A percentile compares a stretch with the other conserved stretches of the same genome.
Conservation (phyloP, 1,284 basidiomycete species). For the Ganoderma sinense region DNA sequence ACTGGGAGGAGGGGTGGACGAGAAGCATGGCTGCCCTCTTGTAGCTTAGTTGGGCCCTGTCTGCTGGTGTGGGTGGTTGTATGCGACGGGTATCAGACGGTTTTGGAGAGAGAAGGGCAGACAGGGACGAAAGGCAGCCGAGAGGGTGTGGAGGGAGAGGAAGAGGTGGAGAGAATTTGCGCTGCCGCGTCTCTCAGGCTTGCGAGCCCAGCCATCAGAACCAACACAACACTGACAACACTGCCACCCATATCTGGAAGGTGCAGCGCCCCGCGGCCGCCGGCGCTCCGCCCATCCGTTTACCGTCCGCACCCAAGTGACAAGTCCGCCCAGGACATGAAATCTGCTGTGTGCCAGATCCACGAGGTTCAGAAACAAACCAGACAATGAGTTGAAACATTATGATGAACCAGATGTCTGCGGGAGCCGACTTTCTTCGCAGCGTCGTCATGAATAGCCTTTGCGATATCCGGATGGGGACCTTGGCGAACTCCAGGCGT, state of each 20-base stretch:
- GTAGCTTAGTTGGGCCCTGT: slow-evolving; percentile 13
- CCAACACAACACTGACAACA: slow-evolving; percentile 17
- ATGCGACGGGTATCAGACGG: not conserved
- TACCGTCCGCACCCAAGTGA: slow-evolving; percentile 9
- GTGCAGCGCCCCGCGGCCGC: slow-evolving; percentile 24
- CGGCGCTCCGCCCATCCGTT: slow-evolving; percentile 12
- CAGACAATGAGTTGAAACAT: not conserved
- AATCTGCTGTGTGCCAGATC: not conserved
- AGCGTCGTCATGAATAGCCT: not conserved
- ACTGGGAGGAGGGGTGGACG: slow-evolving; percentile 68
- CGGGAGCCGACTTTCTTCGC: not conserved
- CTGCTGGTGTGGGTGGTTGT: slow-evolving; percentile 3
- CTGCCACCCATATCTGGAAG: slow-evolving; percentile 24
- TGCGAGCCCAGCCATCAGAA: slow-evolving; percentile 24
- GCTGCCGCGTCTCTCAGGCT: slow-evolving; percentile 11
- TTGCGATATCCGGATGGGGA: not conserved
- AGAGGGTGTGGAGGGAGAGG: slow-evolving; percentile 12
- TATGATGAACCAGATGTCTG: not conserved
- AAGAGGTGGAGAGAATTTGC: slow-evolving; percentile 17
- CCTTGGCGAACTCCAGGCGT: slow-evolving; percentile 6
- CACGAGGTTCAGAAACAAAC: not conserved
- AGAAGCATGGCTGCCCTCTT: slow-evolving; percentile 49
- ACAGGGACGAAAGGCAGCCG: not conserved
- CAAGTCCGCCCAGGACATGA: slow-evolving; percentile 9
- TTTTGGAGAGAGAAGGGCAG: not conserved